Conservation (phyloP, 495 filamentous ascomycete genomes). For the Hypoxylon trugodes region DNA sequence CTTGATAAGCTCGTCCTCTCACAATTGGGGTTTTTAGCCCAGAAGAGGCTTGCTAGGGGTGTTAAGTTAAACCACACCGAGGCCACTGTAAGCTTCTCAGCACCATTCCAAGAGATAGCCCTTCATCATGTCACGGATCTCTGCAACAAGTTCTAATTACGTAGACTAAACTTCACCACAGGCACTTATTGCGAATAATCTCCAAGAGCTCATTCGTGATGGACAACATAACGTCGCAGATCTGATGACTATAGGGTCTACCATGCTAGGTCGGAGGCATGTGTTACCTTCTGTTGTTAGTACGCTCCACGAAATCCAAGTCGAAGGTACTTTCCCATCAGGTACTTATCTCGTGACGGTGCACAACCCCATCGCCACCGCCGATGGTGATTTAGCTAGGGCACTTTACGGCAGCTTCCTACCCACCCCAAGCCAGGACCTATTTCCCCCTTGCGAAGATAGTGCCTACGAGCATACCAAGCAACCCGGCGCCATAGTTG, state of each 20-base stretch:
- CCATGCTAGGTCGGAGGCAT: slow-evolving; percentile 93
- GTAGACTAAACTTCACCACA: slow-evolving; percentile 42
- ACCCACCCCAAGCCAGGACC: slow-evolving; percentile 72
- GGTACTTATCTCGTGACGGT: slow-evolving; percentile 97
- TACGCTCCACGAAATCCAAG: slow-evolving; percentile 82
- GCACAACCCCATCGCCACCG: slow-evolving; percentile 84
- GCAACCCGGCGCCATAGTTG: slow-evolving; percentile 82
- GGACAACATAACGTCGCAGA: slow-evolving; percentile 90
- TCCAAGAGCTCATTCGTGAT: slow-evolving; percentile 98
- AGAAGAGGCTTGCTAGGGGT: slow-evolving; percentile 87
- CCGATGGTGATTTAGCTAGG: slow-evolving; percentile 85
- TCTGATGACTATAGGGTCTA: slow-evolving; percentile 90
- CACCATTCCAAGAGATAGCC: not conserved
- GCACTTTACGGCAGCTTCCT: slow-evolving; percentile 94
- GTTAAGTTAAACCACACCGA: slow-evolving; percentile 91
- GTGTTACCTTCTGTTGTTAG: slow-evolving; percentile 83
- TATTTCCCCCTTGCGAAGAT: slow-evolving; percentile 69
- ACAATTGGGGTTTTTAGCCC: slow-evolving; percentile 87
- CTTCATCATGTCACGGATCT: too few relatives aligned
- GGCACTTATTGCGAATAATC: slow-evolving; percentile 88
- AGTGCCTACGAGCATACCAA: slow-evolving; percentile 69
- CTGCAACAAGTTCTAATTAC: not conserved
- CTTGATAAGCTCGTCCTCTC: slow-evolving; percentile 96
- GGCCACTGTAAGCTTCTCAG: slow-evolving; percentile 71
- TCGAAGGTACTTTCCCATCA: slow-evolving; percentile 91